Conservation (phyloP, 768 basidiomycete species). For the Vishniacozyma victoriae region DNA sequence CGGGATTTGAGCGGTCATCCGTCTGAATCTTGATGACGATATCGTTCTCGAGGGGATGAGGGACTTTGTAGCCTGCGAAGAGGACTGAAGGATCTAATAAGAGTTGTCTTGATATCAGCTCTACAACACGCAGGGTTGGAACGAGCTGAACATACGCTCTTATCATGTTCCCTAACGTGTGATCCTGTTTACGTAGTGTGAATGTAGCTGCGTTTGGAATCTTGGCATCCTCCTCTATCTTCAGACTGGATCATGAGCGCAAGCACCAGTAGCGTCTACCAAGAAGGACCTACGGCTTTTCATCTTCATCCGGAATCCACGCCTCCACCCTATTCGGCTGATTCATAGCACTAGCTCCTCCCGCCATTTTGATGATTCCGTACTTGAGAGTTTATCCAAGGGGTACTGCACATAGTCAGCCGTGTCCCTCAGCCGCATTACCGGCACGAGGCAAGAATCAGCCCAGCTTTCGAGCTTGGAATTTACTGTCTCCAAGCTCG, state of each 20-base stretch:
- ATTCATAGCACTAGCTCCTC: constrained; percentile 59
- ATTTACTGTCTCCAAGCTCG: too few relatives aligned
- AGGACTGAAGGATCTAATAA: constrained; percentile 78
- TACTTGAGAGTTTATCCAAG: background rate
- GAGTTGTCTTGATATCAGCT: constrained; percentile 64
- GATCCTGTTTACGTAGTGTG: constrained; percentile 91
- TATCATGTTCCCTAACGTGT: constrained; percentile 94
- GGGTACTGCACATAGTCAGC: background rate
- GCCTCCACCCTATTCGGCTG: constrained; percentile 88
- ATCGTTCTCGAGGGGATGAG: constrained; percentile 89
- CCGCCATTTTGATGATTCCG: background rate
- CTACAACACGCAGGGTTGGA: background rate
- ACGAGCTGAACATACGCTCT: constrained; percentile 56
- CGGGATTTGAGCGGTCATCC: constrained; percentile 76
- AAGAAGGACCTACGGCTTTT: constrained; percentile 70
- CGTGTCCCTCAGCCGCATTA: too few relatives aligned
- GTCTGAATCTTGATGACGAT: constrained; percentile 95
- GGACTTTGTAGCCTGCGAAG: constrained; percentile 97
- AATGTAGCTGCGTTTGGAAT: constrained; percentile 96
- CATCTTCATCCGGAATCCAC: constrained; percentile 85
- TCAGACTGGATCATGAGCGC: constrained; percentile 57
- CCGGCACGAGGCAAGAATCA: too few relatives aligned
- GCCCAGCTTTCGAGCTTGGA: too few relatives aligned
- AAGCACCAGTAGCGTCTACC: background rate
- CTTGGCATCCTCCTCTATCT: constrained; percentile 90